Evolutionary conservation across 805 yeast genomes (phyloP), one percentile per base, ranked within the genome.

Genomic region (Wickerhamiella shivajii): DNA sequence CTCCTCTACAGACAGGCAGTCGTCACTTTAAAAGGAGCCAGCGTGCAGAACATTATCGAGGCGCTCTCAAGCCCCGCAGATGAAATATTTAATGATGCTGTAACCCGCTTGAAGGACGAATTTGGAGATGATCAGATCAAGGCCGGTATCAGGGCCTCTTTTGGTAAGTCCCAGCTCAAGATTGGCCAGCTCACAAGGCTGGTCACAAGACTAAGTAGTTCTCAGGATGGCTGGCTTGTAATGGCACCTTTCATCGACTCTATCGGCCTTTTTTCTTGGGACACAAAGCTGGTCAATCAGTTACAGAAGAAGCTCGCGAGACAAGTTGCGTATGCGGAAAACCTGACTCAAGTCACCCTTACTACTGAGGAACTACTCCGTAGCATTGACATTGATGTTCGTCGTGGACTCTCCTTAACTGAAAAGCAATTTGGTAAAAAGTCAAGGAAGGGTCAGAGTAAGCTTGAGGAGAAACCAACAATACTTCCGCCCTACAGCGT

Each of bases 1-100:
- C 67, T 77, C 39, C 62, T 84, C 37, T 64, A 77, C 52, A 71
- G 83, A 55, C 93, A 79, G 52, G 87, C 92, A 1, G 68, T 83
- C 31, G 78, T 75, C 10, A 74, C 90, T 1, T 77, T 90, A 39
- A 75, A 79, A 5, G 72, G 74, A 36, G 56, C 84, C 24, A 65
- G 77, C 6, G 63, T 77, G 29, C 52, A 53, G 4, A 93, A 79
- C 39, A 60, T 85, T 17, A 57, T 80, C 24, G 51, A 55, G 6
- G 83, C 78, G 38, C 60, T 84, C 32, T 60, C 71, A 37, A 55
- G 61, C 10, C 59, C 63, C 9, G 69, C 69, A 43, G 74, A 69
- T 29, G 81, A 71, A 18, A 66, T 78, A 25, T 75, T 78, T 47
- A 60, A 64, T 34, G 93, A 78, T 46, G 62, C 76, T 5, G 68